A percentile compares a stretch with the other conserved stretches of the same genome.
phyloP scores from a whole-genome alignment of 352 stramenopile species.

The Phytophthora hibernalis region DNA sequence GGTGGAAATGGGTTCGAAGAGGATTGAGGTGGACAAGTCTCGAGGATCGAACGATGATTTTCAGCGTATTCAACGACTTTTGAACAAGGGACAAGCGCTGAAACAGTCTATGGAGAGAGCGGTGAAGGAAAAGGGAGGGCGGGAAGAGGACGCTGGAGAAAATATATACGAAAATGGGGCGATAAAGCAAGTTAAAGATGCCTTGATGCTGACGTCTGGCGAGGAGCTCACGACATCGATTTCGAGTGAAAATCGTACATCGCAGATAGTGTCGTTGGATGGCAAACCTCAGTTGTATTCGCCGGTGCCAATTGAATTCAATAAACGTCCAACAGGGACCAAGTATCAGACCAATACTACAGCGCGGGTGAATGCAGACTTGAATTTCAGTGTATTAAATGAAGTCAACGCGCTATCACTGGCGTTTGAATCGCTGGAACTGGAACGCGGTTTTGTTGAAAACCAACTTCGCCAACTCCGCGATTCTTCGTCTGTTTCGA shows the following conservation, averaged over 20 bases:
- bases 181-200: background rate
- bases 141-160: background rate
- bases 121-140: conserved; percentile 18
- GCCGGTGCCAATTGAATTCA: background rate
- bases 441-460: conserved; percentile 46
- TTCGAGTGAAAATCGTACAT: background rate
- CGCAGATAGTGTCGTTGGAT: background rate
- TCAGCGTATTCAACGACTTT: conserved; percentile 36
- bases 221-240: background rate
- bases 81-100: conserved; percentile 55
- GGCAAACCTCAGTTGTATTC: background rate
- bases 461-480: conserved; percentile 48
- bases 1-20: background rate
- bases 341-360: background rate
- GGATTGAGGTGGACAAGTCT: background rate
- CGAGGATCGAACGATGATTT: conserved; percentile 2
- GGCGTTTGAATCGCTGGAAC: conserved; percentile 53
- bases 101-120: conserved; percentile 57
- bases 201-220: background rate
- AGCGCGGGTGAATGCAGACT: background rate
- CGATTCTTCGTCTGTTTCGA: conserved; percentile 55
- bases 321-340: background rate
- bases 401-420: conserved; percentile 40
- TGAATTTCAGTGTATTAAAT: background rate
- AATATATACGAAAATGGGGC: background rate